These are phyloP conservation scores for Musa beccarii DNA, from an alignment of 176 grass and related monocot species.

Conservation along the genomic window DNA sequence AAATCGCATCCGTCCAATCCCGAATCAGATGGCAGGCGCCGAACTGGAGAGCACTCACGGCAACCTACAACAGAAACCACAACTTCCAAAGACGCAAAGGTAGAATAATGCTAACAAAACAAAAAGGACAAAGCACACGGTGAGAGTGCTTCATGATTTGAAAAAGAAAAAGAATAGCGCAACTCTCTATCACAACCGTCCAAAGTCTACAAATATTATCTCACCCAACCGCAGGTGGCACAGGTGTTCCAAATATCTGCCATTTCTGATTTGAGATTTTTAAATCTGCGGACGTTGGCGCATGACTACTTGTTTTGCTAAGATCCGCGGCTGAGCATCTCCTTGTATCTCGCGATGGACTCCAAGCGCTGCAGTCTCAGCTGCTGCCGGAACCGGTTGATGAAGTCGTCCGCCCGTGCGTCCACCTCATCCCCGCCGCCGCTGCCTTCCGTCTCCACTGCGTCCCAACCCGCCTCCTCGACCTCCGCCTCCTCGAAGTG, in stretches of 20 bases:
- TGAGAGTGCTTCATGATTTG: too few relatives aligned
- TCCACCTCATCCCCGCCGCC: constrained; percentile 45
- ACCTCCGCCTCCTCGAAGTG: constrained; percentile 47
- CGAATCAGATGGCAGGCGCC: too few relatives aligned
- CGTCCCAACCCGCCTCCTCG: constrained; percentile 1
- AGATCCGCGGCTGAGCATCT: constrained; percentile 43
- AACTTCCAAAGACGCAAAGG: too few relatives aligned
- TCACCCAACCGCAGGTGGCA: too few relatives aligned
- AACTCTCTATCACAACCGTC: too few relatives aligned
- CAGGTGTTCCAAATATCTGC: neutral
- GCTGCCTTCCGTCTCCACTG: constrained; percentile 4
- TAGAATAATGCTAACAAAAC: too few relatives aligned
- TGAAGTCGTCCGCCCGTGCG: constrained; percentile 80
- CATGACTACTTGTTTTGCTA: neutral
- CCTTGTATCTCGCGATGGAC: constrained; percentile 63
- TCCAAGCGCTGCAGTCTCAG: constrained; percentile 86
- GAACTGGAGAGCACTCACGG: too few relatives aligned
- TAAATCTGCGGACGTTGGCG: neutral
- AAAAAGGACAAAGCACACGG: too few relatives aligned
- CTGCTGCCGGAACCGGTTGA: constrained; percentile 70
- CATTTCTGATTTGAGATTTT: neutral
- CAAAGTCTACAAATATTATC: too few relatives aligned
- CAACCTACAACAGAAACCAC: too few relatives aligned
- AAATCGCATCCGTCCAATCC: too few relatives aligned
- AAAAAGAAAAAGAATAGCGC: too few relatives aligned